phyloP scores from a whole-genome alignment of 306 rosid species.

The Trichosanthes truncata region DNA sequence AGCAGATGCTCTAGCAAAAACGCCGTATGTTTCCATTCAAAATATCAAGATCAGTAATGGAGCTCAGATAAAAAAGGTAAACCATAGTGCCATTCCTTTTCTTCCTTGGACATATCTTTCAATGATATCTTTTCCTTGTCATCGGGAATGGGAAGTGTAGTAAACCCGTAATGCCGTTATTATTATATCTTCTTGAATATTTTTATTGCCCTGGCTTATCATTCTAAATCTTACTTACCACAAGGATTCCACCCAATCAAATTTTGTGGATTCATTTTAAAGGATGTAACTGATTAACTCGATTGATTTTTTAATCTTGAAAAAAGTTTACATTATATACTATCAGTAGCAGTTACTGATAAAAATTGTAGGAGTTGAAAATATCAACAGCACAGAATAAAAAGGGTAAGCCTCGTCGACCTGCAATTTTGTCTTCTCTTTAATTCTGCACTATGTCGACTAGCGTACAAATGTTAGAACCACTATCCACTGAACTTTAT shows the following conservation, averaged over 20 bases:
- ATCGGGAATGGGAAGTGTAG: neutral
- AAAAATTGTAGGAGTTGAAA: neutral
- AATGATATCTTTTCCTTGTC: neutral
- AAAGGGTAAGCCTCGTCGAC: neutral
- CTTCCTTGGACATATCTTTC: neutral
- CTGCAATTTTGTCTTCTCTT: neutral
- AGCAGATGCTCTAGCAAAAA: constrained; percentile 55
- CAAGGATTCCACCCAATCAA: neutral
- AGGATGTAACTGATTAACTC: neutral
- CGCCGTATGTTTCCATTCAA: constrained; percentile 38
- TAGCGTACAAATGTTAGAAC: neutral
- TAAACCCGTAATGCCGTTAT: neutral
- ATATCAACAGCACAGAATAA: neutral
- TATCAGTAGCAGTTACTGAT: neutral
- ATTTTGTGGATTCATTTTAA: neutral
- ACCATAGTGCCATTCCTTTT: neutral
- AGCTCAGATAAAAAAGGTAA: constrained; percentile 69
- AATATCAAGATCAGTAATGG: constrained; percentile 58
- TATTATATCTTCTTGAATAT: neutral
- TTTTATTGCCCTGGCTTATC: neutral
- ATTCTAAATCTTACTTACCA: neutral
- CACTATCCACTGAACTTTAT: neutral
- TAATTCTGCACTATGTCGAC: neutral
- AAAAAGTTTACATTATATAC: neutral
- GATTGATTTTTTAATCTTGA: neutral